Base-by-base conservation (phyloP, 106 monocot species). In the Dactylorhiza incarnata region DNA sequence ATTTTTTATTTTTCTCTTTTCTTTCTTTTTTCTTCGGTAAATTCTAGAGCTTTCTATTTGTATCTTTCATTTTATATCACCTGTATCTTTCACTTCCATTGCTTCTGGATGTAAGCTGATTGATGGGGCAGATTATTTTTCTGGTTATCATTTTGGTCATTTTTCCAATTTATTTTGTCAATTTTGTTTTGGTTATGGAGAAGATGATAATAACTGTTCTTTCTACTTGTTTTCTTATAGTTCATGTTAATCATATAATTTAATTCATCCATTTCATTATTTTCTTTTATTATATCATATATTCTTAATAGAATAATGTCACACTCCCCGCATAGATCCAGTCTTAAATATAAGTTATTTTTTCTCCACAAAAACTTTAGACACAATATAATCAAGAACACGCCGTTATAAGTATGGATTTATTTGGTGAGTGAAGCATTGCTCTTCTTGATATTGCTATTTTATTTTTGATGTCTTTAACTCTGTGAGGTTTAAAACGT, bases 401-500 rank as follows among this genome's bases (percentile, higher is more conserved):
- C 37, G 3, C 37, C 37, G 37, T 37, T 37, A 37, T 37, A 37
- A 37, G 37, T 37, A 37, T 37, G 37, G 37, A 37, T 37, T 37
- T 37, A 37, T 37, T 37, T 37, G 37, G 3, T 2, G 37, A 37
- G 37, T 37, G 37, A 37, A 37, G 37, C 37, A 37, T 37, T 37
- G 37, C 37, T 37, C 37, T 37, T 37, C 37, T 37, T 37, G 37
- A 37, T 37, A 37, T 37, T 37, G 37, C 26, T 65, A 25, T 26
- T 65, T 65, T 65, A 26, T 65, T 65, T 65, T 26, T 65, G 26
- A 65, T 65, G 65, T 65, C 29, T 65, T 29, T 13, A 65, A 65
- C 24, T 65, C 14, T 20, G 14, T 11, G 8, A 26, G 11, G 26
- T 65, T 26, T 29, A 37, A 37, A 37, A 37, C 37, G 37, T 37